Evolutionary conservation across 2,329 filamentous ascomycete genomes (phyloP), one percentile per base, ranked within the genome.

Genomic region (Salinomyces thailandicus): DNA sequence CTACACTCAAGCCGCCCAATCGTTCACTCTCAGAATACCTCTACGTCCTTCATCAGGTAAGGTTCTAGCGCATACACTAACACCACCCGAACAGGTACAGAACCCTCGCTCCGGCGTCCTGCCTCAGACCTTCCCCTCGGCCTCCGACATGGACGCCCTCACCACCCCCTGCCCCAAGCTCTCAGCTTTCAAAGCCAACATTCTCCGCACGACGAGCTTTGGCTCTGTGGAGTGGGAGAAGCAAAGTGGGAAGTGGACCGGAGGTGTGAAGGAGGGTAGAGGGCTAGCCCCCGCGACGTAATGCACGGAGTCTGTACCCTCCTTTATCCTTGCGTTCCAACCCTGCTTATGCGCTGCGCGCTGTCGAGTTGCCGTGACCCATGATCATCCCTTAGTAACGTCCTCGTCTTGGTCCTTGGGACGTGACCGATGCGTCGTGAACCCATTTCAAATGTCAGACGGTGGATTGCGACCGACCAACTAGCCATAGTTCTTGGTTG

Each of bases 111-210:
- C 45, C 24, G 46, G 49, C 26, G 47, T 51, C 4, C 42, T 59
- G 11, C 40, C 43, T 26, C 51, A 56, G 38, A 53, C 53, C 2
- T 59, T 61, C 43, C 59, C 58, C 1, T 50, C 56, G 2, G 41
- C 45, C 1, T 43, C 48, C n/a, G 59, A 63, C 7, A 52, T 63
- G 50, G 43, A 51, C 12, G 41, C 44, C n/a, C 45, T 63, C 13
- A 44, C 48, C 11, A 46, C 46, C 16, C 9, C 12, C 14, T 59
- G 58, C 29, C 45, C 47, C 9, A 60, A 60, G 27, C 44, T 63
- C 19, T 48, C 50, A 17, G 52, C 46, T 33, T 59, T 63, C 50
- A 58, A 58, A 39, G 59, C 54, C 8, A 61, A 53, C 29, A 50
- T 63, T 12, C 42, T 63, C 36, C 52, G 59, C 11, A 57, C 55